Base-by-base conservation (phyloP, 2,329 filamentous ascomycete genomes). In the Fusarium sp. region DNA sequence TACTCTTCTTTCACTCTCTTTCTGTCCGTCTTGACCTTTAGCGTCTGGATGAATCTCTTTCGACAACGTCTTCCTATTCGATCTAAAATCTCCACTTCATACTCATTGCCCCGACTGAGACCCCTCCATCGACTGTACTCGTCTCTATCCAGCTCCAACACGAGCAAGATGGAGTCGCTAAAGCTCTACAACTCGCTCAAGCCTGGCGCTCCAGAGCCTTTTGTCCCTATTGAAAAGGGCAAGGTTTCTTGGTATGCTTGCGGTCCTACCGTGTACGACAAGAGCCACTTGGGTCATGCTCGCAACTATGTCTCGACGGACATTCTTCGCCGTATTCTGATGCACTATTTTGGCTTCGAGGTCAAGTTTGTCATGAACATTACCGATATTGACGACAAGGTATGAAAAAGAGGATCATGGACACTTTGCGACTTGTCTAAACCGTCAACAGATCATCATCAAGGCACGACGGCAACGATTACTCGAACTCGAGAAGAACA, bases 301-400 rank as follows among this genome's bases (percentile, higher is more conserved):
- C 86, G 93, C 72, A 97, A 97, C 82, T 97, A 97, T 87, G 92
- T 97, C 68, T 93, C 91, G 50, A 95, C 93, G 45, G 94, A 97
- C 79, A 94, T 97, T 69, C 90, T 97, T 72, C 88, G 94, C 65
- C 90, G 94, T 74, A 93, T 97, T 73, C 81, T 97, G 79, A 85
- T 87, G 75, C 90, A 95, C 78, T 95, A 96, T 81, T 97, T 97
- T 78, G 88, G 89, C 65, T 96, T 92, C 79, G 84, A 94, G 42
- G 88, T 97, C 71, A 89, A 90, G 63, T 97, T 97, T 81, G 92
- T 97, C 70, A 96, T 97, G 91, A 97, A 97, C 81, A 94, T 96
- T 68, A 97, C 94, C 28, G 94, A 95, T 74, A 87, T 95, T 39
- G 92, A 94, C 72, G 90, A 92, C 80, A 92, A 92, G 85, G 88